Evolutionary conservation across 2,329 filamentous ascomycete species (phyloP).

Genomic region (Fusarium lateritium): DNA sequence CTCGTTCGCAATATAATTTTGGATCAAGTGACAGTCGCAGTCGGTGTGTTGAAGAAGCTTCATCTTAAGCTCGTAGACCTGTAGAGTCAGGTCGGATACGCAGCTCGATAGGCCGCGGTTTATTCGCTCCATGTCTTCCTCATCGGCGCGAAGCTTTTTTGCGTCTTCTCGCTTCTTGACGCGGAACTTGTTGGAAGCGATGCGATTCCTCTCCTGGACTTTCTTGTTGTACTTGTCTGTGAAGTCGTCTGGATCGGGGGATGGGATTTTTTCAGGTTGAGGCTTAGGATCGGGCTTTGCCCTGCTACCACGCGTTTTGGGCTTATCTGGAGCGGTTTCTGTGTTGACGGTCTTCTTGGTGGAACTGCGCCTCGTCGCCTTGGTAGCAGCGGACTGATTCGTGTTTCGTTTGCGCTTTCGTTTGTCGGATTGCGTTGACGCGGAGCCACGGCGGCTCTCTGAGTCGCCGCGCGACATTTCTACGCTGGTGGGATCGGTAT

Average conservation of each 20-base stretch:
- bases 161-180: conserved; percentile 41
- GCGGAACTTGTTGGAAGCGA: conserved; percentile 48
- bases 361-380: background rate
- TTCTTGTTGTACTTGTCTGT: background rate
- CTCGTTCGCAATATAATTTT: conserved; percentile 42
- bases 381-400: fast-evolving
- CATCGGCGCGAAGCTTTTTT: conserved; percentile 27
- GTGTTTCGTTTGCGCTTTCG: background rate
- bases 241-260: background rate
- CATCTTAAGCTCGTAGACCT: conserved; percentile 46
- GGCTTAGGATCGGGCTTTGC: background rate
- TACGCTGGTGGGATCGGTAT: background rate
- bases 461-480: background rate
- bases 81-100: conserved; percentile 33
- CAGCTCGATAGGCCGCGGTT: conserved; percentile 27
- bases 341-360: background rate
- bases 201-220: conserved; percentile 41
- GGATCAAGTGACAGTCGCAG: conserved; percentile 45
- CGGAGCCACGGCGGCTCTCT: background rate
- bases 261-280: background rate
- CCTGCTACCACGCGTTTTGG: background rate
- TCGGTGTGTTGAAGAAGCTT: conserved; percentile 42
- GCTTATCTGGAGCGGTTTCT: background rate
- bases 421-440: background rate
- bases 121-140: conserved; percentile 36